Evolutionary conservation across 371 early-diverging fungal species (phyloP).

Genomic region (Syncephalastrum contaminatum): DNA sequence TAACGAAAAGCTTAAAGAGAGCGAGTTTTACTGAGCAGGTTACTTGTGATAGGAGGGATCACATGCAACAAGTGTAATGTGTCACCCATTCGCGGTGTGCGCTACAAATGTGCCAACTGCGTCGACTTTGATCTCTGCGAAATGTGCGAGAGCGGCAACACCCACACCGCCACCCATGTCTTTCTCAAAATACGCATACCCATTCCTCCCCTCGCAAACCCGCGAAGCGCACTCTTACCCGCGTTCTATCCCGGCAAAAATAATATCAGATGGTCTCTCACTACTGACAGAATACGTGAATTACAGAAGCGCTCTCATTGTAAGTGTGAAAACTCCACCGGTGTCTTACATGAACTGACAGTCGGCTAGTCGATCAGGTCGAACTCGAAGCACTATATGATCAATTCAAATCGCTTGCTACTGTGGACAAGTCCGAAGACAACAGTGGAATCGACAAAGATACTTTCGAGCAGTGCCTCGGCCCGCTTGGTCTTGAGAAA

Average conservation of each 20-base stretch:
- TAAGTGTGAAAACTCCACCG: slow-evolving; percentile 29
- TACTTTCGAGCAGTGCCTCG: slow-evolving; percentile 85
- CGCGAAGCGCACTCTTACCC: slow-evolving; percentile 77
- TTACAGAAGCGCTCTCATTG: slow-evolving; percentile 71
- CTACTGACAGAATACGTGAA: slow-evolving; percentile 37
- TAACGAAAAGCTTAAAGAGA: background rate
- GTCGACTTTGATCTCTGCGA: slow-evolving; percentile 94
- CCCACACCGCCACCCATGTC: slow-evolving; percentile 79
- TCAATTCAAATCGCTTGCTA: slow-evolving; percentile 81
- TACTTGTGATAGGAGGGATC: slow-evolving; percentile 67
- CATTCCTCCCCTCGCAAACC: slow-evolving; percentile 91
- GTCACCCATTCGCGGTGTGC: slow-evolving; percentile 85
- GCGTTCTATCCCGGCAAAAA: slow-evolving; percentile 75
- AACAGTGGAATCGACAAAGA: slow-evolving; percentile 74
- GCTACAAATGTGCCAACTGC: slow-evolving; percentile 94
- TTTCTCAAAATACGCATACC: slow-evolving; percentile 92
- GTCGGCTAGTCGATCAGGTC: slow-evolving; percentile 66
- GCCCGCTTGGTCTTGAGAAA: slow-evolving; percentile 82
- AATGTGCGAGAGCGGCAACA: slow-evolving; percentile 78
- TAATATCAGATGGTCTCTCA: slow-evolving; percentile 24
- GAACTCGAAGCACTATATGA: slow-evolving; percentile 87
- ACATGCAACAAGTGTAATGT: slow-evolving; percentile 90
- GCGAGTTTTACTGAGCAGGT: background rate
- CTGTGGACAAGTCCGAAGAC: slow-evolving; percentile 48
- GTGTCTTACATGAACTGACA: background rate